These are phyloP conservation scores for Wickerhamiella qilinensis DNA, from an alignment of 805 yeast genomes.

Conservation along the genomic window DNA sequence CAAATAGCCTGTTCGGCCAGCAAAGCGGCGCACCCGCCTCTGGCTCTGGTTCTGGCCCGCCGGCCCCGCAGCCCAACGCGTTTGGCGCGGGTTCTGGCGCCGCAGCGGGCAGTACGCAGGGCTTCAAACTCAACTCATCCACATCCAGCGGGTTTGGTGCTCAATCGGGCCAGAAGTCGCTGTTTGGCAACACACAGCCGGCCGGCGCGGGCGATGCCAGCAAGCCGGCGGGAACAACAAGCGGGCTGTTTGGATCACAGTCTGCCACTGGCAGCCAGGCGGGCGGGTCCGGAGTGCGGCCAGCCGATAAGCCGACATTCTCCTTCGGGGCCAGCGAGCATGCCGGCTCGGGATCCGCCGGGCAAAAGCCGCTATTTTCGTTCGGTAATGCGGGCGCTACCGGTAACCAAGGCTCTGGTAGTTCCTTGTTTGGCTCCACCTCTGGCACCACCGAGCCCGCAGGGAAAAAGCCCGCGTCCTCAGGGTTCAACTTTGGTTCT, in stretches of 20 bases:
- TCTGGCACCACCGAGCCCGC: not conserved
- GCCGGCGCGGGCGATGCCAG: not conserved
- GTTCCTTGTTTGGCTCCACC: not conserved
- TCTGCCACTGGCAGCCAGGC: not conserved
- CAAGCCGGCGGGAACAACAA: not conserved
- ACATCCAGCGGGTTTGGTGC: not conserved
- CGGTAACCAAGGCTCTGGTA: not conserved
- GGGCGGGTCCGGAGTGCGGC: not conserved
- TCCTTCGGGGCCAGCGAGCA: not conserved
- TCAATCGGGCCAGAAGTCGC: not conserved
- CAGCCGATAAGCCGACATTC: not conserved
- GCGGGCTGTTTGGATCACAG: not conserved
- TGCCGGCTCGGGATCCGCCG: not conserved
- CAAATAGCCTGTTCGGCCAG: not conserved
- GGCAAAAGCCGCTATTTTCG: not conserved
- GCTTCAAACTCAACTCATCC: not conserved
- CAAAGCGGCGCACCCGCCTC: not conserved
- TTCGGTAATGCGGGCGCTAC: not conserved
- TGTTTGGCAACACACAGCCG: not conserved
- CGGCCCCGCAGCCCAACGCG: not conserved
- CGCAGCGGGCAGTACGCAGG: not conserved
- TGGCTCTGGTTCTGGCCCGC: not conserved
- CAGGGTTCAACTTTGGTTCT: constrained; percentile 1
- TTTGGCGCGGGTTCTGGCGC: not conserved
- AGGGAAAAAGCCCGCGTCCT: not conserved